Conservation (phyloP, 148 eudicot genomes). For the Polygonum aviculare region DNA sequence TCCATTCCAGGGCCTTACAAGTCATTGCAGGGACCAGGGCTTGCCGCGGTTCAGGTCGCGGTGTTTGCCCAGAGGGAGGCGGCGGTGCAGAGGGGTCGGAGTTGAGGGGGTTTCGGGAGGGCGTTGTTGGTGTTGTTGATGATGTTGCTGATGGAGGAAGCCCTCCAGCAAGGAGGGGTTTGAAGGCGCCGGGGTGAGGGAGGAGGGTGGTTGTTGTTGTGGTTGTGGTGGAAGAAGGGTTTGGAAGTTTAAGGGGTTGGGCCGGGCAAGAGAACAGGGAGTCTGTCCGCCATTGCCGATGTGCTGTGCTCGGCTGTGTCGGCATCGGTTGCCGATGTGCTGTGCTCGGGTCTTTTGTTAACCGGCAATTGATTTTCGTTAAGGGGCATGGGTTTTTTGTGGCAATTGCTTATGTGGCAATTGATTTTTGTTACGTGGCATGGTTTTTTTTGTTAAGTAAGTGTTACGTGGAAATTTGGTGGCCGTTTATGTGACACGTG, state of each 20-base stretch:
- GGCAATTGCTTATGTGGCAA: no score
- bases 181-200: conserved; percentile 20
- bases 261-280: conserved; percentile 46
- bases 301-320: not conserved
- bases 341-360: no score
- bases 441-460: no score
- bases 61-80: conserved; percentile 53
- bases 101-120: conserved; percentile 10
- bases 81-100: conserved; percentile 22
- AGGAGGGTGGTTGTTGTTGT: conserved; percentile 18
- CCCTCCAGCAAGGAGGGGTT: conserved; percentile 34
- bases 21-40: conserved; percentile 44
- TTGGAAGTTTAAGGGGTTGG: conserved; percentile 41
- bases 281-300: conserved; percentile 54
- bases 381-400: no score
- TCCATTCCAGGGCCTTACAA: no score
- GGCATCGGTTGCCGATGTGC: not conserved
- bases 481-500: no score
- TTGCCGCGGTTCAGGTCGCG: conserved; percentile 68
- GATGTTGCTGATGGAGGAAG: conserved; percentile 21
- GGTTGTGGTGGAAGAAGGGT: conserved; percentile 36
- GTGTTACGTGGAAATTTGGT: no score
- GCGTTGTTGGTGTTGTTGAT: conserved; percentile 8
- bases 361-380: no score
- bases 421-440: no score